A percentile compares a stretch with the other conserved stretches of the same genome.
These are phyloP conservation scores for Solanum lycopersicoides DNA, from an alignment of 257 asterid species.

Conservation along the genomic window DNA sequence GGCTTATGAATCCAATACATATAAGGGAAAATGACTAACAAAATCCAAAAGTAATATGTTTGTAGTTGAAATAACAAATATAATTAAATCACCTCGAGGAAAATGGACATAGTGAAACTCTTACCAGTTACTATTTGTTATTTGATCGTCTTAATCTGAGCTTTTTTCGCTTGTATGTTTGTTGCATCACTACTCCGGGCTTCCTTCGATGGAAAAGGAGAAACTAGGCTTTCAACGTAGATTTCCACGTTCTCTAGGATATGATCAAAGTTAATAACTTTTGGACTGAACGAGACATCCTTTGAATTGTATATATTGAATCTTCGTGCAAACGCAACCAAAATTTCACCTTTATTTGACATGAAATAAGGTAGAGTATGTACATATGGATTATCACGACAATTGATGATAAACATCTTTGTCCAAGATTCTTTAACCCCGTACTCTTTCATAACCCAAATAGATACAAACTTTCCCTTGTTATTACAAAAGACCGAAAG, in stretches of 20 bases:
- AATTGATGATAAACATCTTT: conserved; percentile 14
- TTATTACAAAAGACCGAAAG: background rate
- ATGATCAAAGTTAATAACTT: background rate
- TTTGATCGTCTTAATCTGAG: no score
- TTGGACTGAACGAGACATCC: conserved; percentile 10
- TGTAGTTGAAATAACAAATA: no score
- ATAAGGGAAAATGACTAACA: no score
- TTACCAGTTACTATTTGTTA: background rate
- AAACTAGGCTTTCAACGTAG: conserved; percentile 38
- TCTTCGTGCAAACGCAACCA: conserved; percentile 13
- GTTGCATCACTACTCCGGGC: background rate
- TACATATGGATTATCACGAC: conserved; percentile 1
- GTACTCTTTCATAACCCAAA: conserved; percentile 17
- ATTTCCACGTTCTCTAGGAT: background rate
- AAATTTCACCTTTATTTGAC: conserved; percentile 22
- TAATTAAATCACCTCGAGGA: background rate
- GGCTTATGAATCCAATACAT: no score
- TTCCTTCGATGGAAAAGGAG: background rate
- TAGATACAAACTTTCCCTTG: background rate
- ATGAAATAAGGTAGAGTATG: conserved; percentile 7
- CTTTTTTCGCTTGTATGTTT: background rate
- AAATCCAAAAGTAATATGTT: no score
- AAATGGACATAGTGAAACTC: background rate
- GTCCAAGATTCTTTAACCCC: conserved; percentile 19
- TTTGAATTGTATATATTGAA: conserved; percentile 22